Percentiles rank a stretch among this genome's conserved stretches.
Evolutionary conservation across 805 yeast genomes (phyloP).

Genomic region (Candida chilensis): DNA sequence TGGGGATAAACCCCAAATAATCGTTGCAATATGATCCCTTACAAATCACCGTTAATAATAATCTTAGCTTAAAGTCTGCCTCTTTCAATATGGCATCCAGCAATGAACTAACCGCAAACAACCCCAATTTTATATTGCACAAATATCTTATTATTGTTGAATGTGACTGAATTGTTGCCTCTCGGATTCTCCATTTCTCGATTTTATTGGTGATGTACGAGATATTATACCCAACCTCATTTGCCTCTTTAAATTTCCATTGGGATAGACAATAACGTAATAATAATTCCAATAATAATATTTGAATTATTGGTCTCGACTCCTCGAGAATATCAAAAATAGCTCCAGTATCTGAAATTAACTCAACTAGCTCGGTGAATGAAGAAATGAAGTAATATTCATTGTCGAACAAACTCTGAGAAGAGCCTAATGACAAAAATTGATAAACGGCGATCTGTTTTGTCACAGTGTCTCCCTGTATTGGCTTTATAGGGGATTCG

Average conservation of each 20-base stretch:
- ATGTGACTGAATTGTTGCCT: constrained; percentile 10
- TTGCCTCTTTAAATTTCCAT: constrained; percentile 6
- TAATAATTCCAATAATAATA: constrained; percentile 12
- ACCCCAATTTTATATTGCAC: constrained; percentile 13
- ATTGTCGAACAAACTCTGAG: constrained; percentile 4
- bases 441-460: constrained; percentile 2
- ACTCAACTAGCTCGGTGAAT: constrained; percentile 13
- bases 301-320: constrained; percentile 4
- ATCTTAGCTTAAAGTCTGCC: constrained; percentile 5
- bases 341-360: constrained; percentile 10
- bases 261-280: constrained; percentile 18
- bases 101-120: constrained; percentile 4
- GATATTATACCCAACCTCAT: no score
- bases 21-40: constrained; percentile 11
- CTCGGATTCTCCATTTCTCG: constrained; percentile 7
- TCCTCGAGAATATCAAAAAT: constrained; percentile 9
- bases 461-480: not conserved
- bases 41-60: constrained; percentile 6
- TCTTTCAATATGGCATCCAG: constrained; percentile 4
- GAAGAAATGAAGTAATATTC: constrained; percentile 8
- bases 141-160: constrained; percentile 11
- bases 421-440: constrained; percentile 7
- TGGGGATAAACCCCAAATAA: constrained; percentile 13
- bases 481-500: not conserved
- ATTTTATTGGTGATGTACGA: not conserved